phyloP scores from a whole-genome alignment of 371 early-diverging fungal species.

The Mortierella sp. region DNA sequence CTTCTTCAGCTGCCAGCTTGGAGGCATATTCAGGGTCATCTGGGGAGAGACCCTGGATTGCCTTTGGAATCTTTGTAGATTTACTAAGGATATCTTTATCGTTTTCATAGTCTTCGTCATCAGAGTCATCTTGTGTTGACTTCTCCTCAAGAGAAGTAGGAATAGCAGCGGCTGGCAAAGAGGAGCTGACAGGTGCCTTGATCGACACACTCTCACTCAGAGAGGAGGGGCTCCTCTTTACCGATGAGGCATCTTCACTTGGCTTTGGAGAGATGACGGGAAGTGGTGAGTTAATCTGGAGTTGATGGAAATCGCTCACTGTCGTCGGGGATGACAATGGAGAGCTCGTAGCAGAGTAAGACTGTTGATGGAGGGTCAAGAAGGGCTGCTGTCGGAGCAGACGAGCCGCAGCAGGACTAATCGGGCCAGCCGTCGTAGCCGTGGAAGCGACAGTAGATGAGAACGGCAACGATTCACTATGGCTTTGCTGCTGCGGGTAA shows the following conservation, averaged over 20 bases:
- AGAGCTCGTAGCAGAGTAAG: constrained; percentile 13
- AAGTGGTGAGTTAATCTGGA: constrained; percentile 20
- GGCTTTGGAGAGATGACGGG: constrained; percentile 25
- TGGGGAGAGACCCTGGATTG: constrained; percentile 25
- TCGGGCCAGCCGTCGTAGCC: constrained; percentile 11
- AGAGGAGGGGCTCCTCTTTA: constrained; percentile 10
- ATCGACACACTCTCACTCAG: constrained; percentile 9
- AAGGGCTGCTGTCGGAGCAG: constrained; percentile 46
- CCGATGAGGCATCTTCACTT: constrained; percentile 14
- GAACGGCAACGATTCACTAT: constrained; percentile 13
- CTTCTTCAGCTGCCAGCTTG: constrained; percentile 69
- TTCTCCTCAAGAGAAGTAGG: constrained; percentile 14
- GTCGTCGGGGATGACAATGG: constrained; percentile 44
- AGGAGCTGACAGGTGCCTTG: constrained; percentile 14
- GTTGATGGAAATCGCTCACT: constrained; percentile 48
- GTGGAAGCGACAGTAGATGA: neutral
- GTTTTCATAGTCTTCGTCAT: constrained; percentile 21
- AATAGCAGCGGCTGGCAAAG: constrained; percentile 20
- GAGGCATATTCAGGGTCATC: constrained; percentile 35
- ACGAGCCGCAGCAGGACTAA: constrained; percentile 38
- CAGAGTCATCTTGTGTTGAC: constrained; percentile 9
- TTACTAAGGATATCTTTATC: neutral
- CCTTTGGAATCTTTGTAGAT: constrained; percentile 6
- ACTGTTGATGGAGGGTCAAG: constrained; percentile 25
- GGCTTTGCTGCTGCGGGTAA: constrained; percentile 12